phyloP scores from a whole-genome alignment of 2,329 filamentous ascomycete species.

The Stromatinia cepivora region DNA sequence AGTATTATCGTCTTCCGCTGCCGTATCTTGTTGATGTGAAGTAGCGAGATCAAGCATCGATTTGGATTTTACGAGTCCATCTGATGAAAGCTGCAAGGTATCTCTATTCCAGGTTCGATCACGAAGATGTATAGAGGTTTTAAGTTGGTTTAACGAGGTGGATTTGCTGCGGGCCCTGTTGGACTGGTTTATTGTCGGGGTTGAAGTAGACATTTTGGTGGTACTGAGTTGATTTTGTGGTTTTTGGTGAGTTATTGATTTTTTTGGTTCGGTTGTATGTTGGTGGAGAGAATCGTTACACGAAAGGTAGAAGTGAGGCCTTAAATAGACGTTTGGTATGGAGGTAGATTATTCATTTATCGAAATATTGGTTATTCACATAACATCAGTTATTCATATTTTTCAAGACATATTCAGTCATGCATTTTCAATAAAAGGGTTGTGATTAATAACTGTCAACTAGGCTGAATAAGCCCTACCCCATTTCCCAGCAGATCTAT shows the following conservation, averaged over 20 bases:
- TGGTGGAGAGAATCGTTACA: rapidly evolving
- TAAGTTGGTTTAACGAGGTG: not conserved
- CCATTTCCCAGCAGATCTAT: not conserved
- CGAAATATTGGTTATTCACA: not conserved
- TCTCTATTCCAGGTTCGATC: not conserved
- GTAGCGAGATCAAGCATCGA: not conserved
- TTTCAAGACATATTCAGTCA: not conserved
- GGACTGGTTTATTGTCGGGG: not conserved
- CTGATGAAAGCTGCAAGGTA: not conserved
- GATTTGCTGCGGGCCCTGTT: not conserved
- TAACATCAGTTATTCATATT: not conserved
- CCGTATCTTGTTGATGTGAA: not conserved
- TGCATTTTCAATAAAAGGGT: not conserved
- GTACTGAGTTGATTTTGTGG: not conserved
- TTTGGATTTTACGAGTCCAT: not conserved
- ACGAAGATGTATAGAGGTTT: rapidly evolving
- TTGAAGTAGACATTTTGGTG: not conserved
- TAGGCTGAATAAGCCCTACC: not conserved
- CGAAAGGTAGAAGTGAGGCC: not conserved
- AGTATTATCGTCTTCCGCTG: rapidly evolving
- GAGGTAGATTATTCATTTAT: not conserved
- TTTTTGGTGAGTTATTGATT: not conserved
- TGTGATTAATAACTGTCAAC: not conserved
- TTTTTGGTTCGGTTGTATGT: not conserved
- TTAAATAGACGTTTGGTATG: not conserved